phyloP scores from a whole-genome alignment of 108 stramenopile species.

The Chaetoceros tenuissimus region DNA sequence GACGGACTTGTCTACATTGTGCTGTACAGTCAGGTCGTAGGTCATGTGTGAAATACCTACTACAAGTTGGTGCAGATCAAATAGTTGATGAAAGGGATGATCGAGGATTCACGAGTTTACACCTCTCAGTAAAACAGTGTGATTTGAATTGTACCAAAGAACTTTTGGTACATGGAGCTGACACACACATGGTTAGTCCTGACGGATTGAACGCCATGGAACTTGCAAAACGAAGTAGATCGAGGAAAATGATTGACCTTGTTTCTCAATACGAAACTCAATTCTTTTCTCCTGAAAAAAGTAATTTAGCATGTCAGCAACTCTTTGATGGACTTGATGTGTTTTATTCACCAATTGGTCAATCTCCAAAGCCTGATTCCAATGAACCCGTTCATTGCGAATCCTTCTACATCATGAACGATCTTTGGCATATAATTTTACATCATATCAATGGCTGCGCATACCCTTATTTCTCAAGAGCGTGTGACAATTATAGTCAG shows the following conservation, averaged over 20 bases:
- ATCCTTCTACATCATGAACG: too few species aligned
- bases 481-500: too few species aligned
- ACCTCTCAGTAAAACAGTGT: slow-evolving; percentile 19
- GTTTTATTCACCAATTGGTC: too few species aligned
- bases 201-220: background rate
- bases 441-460: too few species aligned
- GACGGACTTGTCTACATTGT: slow-evolving; percentile 2
- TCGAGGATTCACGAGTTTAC: slow-evolving; percentile 27
- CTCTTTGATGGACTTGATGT: too few species aligned
- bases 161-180: slow-evolving; percentile 11
- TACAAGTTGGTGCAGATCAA: slow-evolving; percentile 46
- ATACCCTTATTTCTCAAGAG: too few species aligned
- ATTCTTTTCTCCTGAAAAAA: too few species aligned
- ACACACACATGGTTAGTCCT: background rate
- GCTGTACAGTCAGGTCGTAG: slow-evolving; percentile 32
- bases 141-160: slow-evolving; percentile 24
- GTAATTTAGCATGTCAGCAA: too few species aligned
- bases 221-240: background rate
- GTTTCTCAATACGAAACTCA: background rate
- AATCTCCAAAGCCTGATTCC: too few species aligned
- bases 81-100: slow-evolving; percentile 29
- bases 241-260: background rate
- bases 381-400: too few species aligned
- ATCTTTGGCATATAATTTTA: too few species aligned
- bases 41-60: slow-evolving; percentile 23